Base-by-base conservation (phyloP, 148 eudicot species). In the Amaranthus hypochondriacus region DNA sequence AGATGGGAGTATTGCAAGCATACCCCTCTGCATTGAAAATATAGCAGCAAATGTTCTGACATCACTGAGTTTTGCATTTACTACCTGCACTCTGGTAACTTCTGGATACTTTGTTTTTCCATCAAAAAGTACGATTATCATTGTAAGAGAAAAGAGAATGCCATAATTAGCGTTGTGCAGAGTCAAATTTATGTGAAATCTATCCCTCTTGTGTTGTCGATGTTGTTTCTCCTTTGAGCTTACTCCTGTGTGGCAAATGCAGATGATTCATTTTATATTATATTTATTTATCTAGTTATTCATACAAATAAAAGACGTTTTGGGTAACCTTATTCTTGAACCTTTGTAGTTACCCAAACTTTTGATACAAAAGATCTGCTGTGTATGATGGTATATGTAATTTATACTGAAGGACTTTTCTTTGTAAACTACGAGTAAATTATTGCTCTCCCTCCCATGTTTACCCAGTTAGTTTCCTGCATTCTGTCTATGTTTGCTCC, bases 11-110 rank as follows among this genome's bases (percentile, higher is more conserved):
- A 88, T 87, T 79, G 92, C 94, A 78, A 80, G 80, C 71, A 81
- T 90, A 73, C 83, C 99, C 70, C 85, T 83, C 68, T 92, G 92
- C 83, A 77, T 92, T 79, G 97, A 89, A 69, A 84, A 86, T 81
- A 87, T 96, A 56, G 96, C 96, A 49, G 87, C 94, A 69, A 87
- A 90, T 86, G 83, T 86, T 65, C 80, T 96, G 85, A 96, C 99
- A 62, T 87, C 91, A 59, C 80, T 96, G 75, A 96, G 99, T 79
- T 92, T 86, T 78, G 78, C 87, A 73, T 92, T 96, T 85, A 80
- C 87, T 71, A 70, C 89, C 88, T 92, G 97, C 86, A 79, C 92
- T 76, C 73, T 96, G 97, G 99, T 92, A 92, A 85, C 68, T 66
- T 80, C 47, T 44, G 46, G 9, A 66, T 54, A 9, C 46, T 55